Evolutionary conservation across 1,284 basidiomycete species (phyloP), one percentile per base, ranked within the genome.

Genomic region (Gomphus sp.): DNA sequence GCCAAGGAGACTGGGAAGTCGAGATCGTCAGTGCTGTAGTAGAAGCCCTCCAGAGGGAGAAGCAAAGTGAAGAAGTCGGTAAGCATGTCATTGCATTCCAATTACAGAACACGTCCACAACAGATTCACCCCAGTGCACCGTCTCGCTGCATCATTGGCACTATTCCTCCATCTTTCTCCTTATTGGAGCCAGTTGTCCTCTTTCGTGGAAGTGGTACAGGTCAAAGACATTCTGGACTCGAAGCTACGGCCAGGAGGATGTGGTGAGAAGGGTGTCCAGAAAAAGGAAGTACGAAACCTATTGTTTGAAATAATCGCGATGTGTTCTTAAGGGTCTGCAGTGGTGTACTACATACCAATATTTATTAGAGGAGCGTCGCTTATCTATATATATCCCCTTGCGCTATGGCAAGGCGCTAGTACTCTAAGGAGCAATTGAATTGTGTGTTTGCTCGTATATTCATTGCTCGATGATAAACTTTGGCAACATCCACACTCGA

Each of bases 21-120:
- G 93, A 95, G 72, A 72, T 94, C 18, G 73, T 87, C 3, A 90
- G 85, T 65, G 93, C 89, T 0, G 68, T 95, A 14, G 69, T 93
- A 0, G 89, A 91, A 69, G 87, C 85, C 8, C 70, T 94, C 43
- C 76, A 77, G 53, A 78, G 78, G 64, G 92, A 94, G 72, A 76
- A 72, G 56, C 76, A 78, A 62, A 87, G 74, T 64, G 89, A 92
- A 70, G 92, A 93, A 67, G 82, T 89, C 63, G 84, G 90, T 89
- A 62, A 73, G 89, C 22, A 11, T 52, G 52, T 36, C 60, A 33
- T 36, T 49, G 51, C 34, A n/a, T 61, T 25, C 48, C 22, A 48
- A 45, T 43, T 6, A 56, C 5, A 34, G 34, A 10, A 36, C 51
- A 58, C 57, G 1, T 55, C 62, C n/a, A n/a, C 5, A 59, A 57